phyloP scores from a whole-genome alignment of 2,329 filamentous ascomycete species.

The Claviceps maximensis region DNA sequence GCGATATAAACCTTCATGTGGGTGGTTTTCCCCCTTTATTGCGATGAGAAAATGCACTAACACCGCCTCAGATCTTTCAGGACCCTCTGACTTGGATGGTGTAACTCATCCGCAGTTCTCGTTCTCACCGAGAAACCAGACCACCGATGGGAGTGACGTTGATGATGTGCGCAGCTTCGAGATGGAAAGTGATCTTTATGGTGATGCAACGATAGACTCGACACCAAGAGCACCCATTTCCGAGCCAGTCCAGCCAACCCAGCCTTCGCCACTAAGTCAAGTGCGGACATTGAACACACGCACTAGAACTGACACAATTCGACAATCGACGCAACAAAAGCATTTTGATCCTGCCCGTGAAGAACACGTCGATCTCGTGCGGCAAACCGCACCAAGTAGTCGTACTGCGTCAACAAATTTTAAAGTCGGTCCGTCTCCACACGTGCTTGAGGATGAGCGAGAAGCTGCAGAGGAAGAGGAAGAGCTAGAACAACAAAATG shows the following conservation, averaged over 20 bases:
- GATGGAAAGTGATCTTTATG: constrained; percentile 23
- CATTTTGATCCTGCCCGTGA: neutral
- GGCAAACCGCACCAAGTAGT: neutral
- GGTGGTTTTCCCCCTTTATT: neutral
- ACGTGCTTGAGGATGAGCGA: neutral
- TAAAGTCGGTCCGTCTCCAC: constrained; percentile 1
- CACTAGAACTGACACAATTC: neutral
- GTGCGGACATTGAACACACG: neutral
- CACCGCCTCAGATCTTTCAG: constrained; percentile 4
- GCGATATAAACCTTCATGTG: constrained; percentile 4
- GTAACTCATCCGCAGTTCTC: neutral
- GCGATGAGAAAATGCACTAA: neutral
- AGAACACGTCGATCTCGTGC: constrained; percentile 1
- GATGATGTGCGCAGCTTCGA: constrained; percentile 23
- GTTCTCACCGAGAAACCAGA: neutral
- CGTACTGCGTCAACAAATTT: neutral
- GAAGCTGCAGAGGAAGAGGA: neutral
- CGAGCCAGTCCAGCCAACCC: neutral
- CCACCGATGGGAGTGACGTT: constrained; percentile 12
- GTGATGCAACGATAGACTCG: constrained; percentile 23
- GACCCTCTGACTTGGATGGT: neutral
- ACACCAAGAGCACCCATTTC: constrained; percentile 9
- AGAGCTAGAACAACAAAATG: neutral
- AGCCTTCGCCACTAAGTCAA: neutral
- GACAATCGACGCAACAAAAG: neutral